Evolutionary conservation across 192 early-diverging fungal genomes (phyloP).

Genomic region (Dissophora globulifera): DNA sequence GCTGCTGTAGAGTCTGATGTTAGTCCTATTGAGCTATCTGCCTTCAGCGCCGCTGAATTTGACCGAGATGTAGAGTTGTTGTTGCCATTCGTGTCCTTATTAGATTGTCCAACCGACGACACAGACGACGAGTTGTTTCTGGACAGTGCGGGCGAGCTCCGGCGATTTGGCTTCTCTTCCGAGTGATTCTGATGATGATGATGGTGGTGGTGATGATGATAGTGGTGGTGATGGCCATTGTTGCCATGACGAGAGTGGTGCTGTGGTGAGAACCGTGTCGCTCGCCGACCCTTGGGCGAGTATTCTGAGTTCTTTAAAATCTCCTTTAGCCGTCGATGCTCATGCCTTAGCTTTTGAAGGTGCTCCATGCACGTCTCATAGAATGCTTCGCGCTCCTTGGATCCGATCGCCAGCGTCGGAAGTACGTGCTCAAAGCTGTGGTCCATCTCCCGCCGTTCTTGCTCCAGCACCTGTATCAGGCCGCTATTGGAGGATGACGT

Average conservation of each 20-base stretch:
- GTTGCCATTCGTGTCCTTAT: conserved; percentile 1
- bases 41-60: neutral
- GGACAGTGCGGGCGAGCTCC: conserved; percentile 14
- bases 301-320: conserved; percentile 41
- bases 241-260: conserved; percentile 10
- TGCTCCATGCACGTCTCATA: conserved; percentile 51
- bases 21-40: too few relatives aligned
- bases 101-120: neutral
- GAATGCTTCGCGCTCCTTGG: conserved; percentile 49
- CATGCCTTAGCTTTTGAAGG: conserved; percentile 33
- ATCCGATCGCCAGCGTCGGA: conserved; percentile 46
- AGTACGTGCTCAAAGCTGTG: conserved; percentile 32
- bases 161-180: conserved; percentile 22
- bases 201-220: conserved; percentile 9
- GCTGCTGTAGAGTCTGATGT: neutral
- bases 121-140: neutral
- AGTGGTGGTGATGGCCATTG: conserved; percentile 4
- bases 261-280: conserved; percentile 41
- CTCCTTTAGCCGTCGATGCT: conserved; percentile 46
- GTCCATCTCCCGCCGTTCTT: conserved; percentile 26
- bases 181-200: conserved; percentile 11
- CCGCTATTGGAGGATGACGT: conserved; percentile 9
- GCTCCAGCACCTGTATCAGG: conserved; percentile 19
- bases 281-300: conserved; percentile 35
- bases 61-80: neutral